Base-by-base conservation (phyloP, 1,139 yeast genomes). In the Saccharomyces pastorianus region DNA sequence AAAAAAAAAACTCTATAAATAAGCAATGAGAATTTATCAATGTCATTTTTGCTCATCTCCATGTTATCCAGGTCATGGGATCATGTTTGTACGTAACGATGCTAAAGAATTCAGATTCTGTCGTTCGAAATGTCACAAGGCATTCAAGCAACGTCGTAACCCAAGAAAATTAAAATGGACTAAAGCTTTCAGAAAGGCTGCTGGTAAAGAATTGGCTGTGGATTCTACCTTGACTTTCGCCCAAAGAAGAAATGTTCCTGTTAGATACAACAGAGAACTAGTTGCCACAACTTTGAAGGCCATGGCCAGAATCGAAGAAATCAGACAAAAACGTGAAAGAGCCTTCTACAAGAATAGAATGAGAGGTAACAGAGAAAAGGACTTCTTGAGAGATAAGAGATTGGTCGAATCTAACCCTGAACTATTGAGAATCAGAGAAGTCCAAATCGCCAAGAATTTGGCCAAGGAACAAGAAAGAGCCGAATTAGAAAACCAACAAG, bases 311-410 rank as follows among this genome's bases (percentile, higher is more conserved):
- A 85, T 95, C 59, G 97, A 93, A 73, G 96, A 90, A 76, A 93
- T 93, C 73, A 84, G 99, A 79, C 85, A 82, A 71, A 89, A 85
- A 81, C 86, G 99, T 79, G 99, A 95, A 76, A 81, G 96, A 70
- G 97, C 98, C 38, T 93, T 93, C 89, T 93, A 89, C 78, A 91
- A 90, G 90, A 90, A 91, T 76, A 88, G 99, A 84, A 93, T 93
- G 99, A 88, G 88, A 75, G 98, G 97, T 62, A 93, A 95, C 76
- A 86, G 85, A 74, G 96, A 88, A 64, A 83, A 84, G 73, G 86
- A 87, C 71, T 77, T 89, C 69, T 89, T 84, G 58, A 79, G 88
- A 58, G 99, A 93, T 75, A 84, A 83, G 77, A 88, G 88, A 74
- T 79, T 93, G 70, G 95, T 93, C 51, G 96, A 85, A 69, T 76